Evolutionary conservation across 176 grass and related monocot species (phyloP).

Genomic region (Ensete ventricosum): DNA sequence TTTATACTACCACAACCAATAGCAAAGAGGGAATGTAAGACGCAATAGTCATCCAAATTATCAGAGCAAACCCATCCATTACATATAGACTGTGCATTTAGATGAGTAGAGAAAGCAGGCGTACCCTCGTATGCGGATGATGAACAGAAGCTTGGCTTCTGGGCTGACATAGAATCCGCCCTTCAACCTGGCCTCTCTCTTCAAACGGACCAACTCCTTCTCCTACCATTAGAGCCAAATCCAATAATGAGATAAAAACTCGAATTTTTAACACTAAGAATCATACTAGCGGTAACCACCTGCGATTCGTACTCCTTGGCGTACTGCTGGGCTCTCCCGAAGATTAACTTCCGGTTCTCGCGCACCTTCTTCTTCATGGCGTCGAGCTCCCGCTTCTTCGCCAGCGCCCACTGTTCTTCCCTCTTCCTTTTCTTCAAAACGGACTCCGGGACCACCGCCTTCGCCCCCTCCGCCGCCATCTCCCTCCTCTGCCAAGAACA

Average conservation of each 20-base stretch:
- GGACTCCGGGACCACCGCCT: neutral
- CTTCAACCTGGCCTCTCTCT: conserved; percentile 6
- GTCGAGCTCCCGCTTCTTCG: neutral
- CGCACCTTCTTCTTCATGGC: neutral
- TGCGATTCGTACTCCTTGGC: conserved; percentile 1
- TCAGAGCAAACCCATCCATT: neutral
- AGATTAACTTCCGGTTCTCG: neutral
- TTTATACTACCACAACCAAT: neutral
- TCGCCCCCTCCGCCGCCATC: neutral
- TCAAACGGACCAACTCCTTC: conserved; percentile 5
- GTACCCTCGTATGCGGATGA: conserved; percentile 4
- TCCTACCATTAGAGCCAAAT: neutral
- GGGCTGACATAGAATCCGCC: conserved; percentile 5
- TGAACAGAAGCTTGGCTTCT: conserved; percentile 3
- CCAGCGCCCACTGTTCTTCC: neutral
- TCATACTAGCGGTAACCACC: neutral
- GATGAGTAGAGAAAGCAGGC: neutral
- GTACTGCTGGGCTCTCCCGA: conserved; percentile 5
- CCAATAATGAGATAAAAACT: neutral
- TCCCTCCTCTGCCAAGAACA: neutral
- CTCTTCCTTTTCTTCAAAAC: neutral
- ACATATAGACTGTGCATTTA: neutral
- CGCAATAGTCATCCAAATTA: neutral
- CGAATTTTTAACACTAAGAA: neutral
- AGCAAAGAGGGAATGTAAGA: neutral